Conservation (phyloP, 2,329 filamentous ascomycete species). For the Aspergillus quadricinctus region DNA sequence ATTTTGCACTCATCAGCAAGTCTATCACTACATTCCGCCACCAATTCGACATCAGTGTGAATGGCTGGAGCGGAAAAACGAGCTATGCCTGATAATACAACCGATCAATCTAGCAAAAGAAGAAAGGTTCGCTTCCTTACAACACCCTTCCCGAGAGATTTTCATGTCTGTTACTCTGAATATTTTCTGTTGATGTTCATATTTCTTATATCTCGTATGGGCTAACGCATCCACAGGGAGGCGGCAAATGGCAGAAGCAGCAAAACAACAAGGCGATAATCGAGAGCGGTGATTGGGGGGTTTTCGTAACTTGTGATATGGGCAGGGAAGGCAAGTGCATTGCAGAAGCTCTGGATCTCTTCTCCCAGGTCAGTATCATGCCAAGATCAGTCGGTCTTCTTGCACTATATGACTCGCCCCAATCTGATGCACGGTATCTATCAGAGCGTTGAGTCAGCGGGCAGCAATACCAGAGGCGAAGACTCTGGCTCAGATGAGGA, state of each 20-base stretch:
- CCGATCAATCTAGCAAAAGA: constrained; percentile 26
- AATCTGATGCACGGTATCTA: constrained; percentile 3
- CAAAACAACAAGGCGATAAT: constrained; percentile 23
- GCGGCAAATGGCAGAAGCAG: constrained; percentile 27
- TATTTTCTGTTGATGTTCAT: not conserved
- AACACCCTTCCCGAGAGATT: not conserved
- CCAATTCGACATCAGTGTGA: not conserved
- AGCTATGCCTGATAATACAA: constrained; percentile 24
- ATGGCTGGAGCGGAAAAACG: constrained; percentile 29
- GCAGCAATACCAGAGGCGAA: constrained; percentile 19
- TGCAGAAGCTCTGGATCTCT: constrained; percentile 54
- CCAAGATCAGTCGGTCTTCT: not conserved
- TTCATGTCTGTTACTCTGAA: not conserved
- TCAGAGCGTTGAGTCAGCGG: constrained; percentile 16
- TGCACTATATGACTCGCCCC: not conserved
- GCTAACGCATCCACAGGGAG: constrained; percentile 20
- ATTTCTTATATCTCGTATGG: not conserved
- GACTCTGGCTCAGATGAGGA: constrained; percentile 33
- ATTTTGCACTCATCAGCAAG: not conserved
- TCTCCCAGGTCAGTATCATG: constrained; percentile 47
- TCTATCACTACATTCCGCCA: not conserved
- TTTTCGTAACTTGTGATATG: constrained; percentile 61
- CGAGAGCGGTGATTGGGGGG: constrained; percentile 53
- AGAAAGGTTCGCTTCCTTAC: constrained; percentile 26
- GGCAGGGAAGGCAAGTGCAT: constrained; percentile 58